Evolutionary conservation across 169 alveolate species (phyloP).

Genomic region (Neospora caninum): DNA sequence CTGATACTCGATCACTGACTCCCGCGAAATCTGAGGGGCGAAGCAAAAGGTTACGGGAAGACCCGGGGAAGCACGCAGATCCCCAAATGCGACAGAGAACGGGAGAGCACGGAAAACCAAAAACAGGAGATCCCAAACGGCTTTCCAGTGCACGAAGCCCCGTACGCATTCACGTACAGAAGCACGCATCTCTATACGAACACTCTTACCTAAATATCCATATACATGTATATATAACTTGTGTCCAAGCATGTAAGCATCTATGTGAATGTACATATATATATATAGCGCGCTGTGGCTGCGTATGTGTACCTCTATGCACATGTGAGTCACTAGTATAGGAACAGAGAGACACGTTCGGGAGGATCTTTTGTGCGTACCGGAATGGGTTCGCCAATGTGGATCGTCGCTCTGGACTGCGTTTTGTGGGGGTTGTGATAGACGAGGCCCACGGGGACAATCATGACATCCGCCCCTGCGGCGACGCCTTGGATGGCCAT

Average conservation of each 20-base stretch:
- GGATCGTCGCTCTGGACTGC: slow-evolving; percentile 86
- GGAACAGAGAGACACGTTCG: neutral
- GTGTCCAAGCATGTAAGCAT: neutral
- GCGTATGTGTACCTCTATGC: too few relatives aligned
- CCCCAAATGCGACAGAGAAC: too few relatives aligned
- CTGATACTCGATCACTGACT: slow-evolving; percentile 79
- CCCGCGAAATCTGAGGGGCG: slow-evolving; percentile 73
- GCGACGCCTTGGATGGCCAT: slow-evolving; percentile 93
- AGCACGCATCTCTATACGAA: neutral
- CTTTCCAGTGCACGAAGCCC: neutral
- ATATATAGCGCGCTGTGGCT: too few relatives aligned
- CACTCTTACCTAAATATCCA: too few relatives aligned
- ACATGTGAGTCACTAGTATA: too few relatives aligned
- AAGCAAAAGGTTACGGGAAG: neutral
- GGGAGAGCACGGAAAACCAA: too few relatives aligned
- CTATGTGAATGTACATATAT: neutral
- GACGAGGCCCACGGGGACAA: slow-evolving; percentile 89
- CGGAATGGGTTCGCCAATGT: slow-evolving; percentile 86
- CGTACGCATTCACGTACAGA: neutral
- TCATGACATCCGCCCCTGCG: slow-evolving; percentile 90
- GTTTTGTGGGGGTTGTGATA: slow-evolving; percentile 84
- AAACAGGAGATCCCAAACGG: too few relatives aligned
- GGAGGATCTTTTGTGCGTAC: slow-evolving; percentile 25
- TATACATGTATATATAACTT: neutral
- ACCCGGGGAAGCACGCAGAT: too few relatives aligned